A percentile compares a stretch with the other conserved stretches of the same genome.
Evolutionary conservation across 2,329 filamentous ascomycete genomes (phyloP).

Genomic region (Pyricularia pennisetigena): DNA sequence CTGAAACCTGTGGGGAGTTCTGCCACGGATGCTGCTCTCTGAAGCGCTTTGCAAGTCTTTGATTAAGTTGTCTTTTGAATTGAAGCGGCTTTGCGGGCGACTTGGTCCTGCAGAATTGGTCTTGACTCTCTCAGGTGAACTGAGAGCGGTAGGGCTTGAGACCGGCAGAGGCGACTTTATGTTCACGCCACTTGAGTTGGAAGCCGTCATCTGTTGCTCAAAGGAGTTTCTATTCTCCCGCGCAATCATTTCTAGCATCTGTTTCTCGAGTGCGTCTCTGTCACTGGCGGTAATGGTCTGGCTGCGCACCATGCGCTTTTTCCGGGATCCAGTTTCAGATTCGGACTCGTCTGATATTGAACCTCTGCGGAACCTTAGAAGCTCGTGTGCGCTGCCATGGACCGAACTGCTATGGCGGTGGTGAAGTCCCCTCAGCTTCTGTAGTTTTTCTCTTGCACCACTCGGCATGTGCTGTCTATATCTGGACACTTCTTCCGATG

Average conservation of each 20-base stretch:
- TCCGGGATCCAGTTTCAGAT: slow-evolving; percentile 38
- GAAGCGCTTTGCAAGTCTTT: background rate
- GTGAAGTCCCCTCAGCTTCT: slow-evolving; percentile 43
- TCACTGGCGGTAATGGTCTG: slow-evolving; percentile 38
- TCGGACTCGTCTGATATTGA: slow-evolving; percentile 53
- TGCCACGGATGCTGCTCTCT: background rate
- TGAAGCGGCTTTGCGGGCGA: slow-evolving; percentile 8
- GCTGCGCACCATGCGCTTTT: slow-evolving; percentile 18
- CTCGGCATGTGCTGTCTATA: slow-evolving; percentile 31
- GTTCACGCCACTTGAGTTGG: background rate
- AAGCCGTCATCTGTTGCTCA: background rate
- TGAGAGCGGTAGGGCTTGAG: background rate
- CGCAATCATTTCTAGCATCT: slow-evolving; percentile 52
- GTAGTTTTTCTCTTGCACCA: slow-evolving; percentile 48
- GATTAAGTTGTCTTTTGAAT: slow-evolving; percentile 11
- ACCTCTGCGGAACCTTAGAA: slow-evolving; percentile 39
- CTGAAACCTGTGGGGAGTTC: background rate
- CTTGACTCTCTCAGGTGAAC: slow-evolving; percentile 21
- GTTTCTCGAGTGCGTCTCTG: slow-evolving; percentile 47
- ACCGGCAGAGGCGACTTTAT: background rate
- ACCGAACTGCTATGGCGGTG: slow-evolving; percentile 42
- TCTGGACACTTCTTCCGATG: slow-evolving; percentile 4
- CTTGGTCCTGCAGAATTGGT: slow-evolving; percentile 20
- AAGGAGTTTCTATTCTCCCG: slow-evolving; percentile 28
- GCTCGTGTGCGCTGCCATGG: slow-evolving; percentile 28